These are phyloP conservation scores for Neostapfia colusana DNA, from an alignment of 176 grass and related monocot species.

Conservation along the genomic window DNA sequence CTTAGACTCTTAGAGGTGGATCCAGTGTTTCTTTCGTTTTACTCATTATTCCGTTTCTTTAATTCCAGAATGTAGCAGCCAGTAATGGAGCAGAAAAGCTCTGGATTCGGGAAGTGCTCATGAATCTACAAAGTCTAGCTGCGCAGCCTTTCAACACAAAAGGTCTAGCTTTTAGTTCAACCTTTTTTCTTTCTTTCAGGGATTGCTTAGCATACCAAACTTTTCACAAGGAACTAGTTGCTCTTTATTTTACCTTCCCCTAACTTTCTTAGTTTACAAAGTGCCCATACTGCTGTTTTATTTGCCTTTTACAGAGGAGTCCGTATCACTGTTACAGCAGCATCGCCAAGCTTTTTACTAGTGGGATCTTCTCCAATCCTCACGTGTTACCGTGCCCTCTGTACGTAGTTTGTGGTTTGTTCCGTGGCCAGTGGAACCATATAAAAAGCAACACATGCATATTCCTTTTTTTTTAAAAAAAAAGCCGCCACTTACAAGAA, in stretches of 20 bases:
- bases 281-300: background rate
- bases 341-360: background rate
- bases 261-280: background rate
- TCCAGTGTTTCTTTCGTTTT: background rate
- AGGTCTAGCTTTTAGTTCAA: background rate
- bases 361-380: background rate
- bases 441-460: no score
- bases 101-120: constrained; percentile 22
- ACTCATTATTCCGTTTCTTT: background rate
- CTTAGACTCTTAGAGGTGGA: background rate
- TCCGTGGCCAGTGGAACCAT: no score
- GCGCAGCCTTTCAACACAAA: constrained; percentile 36
- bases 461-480: no score
- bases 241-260: background rate
- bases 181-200: constrained; percentile 13
- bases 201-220: constrained; percentile 11
- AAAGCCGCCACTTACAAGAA: background rate
- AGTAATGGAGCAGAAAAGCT: background rate
- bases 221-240: background rate
- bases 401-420: background rate
- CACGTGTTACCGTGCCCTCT: background rate
- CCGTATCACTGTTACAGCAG: background rate
- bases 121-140: constrained; percentile 34
- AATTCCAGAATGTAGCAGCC: background rate
- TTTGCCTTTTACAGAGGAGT: background rate